Evolutionary conservation across 2,329 filamentous ascomycete genomes (phyloP), one percentile per base, ranked within the genome.

Genomic region (Stagonosporopsis vannaccii): DNA sequence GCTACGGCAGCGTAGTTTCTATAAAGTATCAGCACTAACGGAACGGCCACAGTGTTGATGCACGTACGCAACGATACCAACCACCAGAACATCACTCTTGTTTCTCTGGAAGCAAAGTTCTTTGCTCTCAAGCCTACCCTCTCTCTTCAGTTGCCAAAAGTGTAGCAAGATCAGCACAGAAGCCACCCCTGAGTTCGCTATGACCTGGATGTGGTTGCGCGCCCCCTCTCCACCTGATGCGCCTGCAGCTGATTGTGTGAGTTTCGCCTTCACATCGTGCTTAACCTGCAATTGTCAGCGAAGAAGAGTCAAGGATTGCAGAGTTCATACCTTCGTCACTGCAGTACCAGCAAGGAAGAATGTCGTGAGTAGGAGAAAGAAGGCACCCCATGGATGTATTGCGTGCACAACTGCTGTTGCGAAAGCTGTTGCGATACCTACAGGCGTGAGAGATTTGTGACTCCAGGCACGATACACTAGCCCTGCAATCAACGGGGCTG

Each of bases 361-460:
- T 32, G 92, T 85, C 45, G 85, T 84, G 2, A 98, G 82, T 11
- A 97, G 82, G 25, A 85, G 85, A 78, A 97, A 96, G n/a, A 92
- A 93, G n/a, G 93, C 81, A 58, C 90, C 91, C 89, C 92, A 97
- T 3, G 94, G 94, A 76, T 98, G 93, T n/a, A 93, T 79, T 15
- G 92, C 92, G 75, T 99, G 95, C 11, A 90, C 85, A 41, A 84
- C 75, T 4, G 92, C 93, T 4, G 93, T 96, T 39, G 89, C 68
- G 5, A 82, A 81, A 3, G 94, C 94, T 12, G 85, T 84, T 33
- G 89, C 65, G 65, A 97, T 85, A 58, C 93, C 94, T 6, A 82
- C 78, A 0, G 89, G 85, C 0, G 94, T 98, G 35, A 99, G 84
- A 22, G 89, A 93, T 52, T 77, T 77, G 20, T 71, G 66, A 4